These are phyloP conservation scores for Thelephora aurantiotincta DNA, from an alignment of 768 basidiomycete genomes.

Conservation along the genomic window DNA sequence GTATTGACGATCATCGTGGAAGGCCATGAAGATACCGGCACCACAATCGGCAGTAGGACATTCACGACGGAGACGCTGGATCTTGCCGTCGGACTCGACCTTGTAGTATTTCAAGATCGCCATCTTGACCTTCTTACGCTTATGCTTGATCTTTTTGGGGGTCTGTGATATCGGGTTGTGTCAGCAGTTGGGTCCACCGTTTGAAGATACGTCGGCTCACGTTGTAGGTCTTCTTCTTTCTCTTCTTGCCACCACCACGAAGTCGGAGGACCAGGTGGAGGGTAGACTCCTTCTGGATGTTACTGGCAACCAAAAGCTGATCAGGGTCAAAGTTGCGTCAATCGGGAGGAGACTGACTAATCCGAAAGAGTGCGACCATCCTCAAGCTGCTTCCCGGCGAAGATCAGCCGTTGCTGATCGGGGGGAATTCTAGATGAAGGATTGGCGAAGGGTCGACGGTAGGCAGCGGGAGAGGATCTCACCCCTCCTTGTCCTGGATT, in stretches of 20 bases:
- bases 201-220: slow-evolving; percentile 27
- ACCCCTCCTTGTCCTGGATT: slow-evolving; percentile 97
- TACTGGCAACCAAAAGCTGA: slow-evolving; percentile 17
- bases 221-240: slow-evolving; percentile 99
- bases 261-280: slow-evolving; percentile 95
- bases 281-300: slow-evolving; percentile 99
- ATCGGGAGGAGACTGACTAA: slow-evolving; percentile 24
- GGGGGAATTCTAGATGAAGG: slow-evolving; percentile 53
- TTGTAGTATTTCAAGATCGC: slow-evolving; percentile 99
- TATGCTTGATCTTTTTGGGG: slow-evolving; percentile 99
- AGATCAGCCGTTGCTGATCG: slow-evolving; percentile 96
- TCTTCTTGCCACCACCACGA: slow-evolving; percentile 99
- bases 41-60: slow-evolving; percentile 76
- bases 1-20: slow-evolving; percentile 96
- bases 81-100: slow-evolving; percentile 98
- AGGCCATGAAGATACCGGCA: slow-evolving; percentile 91
- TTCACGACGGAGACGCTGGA: slow-evolving; percentile 97
- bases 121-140: slow-evolving; percentile 99
- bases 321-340: too few relatives aligned
- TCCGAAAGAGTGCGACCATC: slow-evolving; percentile 93
- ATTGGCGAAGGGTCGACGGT: slow-evolving; percentile 3
- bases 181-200: not conserved
- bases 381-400: slow-evolving; percentile 98
- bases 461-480: slow-evolving; percentile 14
- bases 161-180: slow-evolving; percentile 33